phyloP scores from a whole-genome alignment of 1,139 yeast species.

The Geotrichum australiense region DNA sequence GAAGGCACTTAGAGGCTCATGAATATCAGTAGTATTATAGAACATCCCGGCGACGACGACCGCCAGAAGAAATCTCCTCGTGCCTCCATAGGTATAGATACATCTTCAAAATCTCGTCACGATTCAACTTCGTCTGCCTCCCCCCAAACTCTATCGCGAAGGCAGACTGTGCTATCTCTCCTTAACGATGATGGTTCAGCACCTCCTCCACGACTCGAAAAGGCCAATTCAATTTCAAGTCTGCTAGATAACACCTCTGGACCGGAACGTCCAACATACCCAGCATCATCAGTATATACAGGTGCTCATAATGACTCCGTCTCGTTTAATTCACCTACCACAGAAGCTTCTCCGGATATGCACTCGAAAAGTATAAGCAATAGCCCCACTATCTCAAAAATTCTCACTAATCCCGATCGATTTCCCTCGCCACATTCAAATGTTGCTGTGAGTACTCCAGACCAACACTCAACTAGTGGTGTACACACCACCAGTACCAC shows the following conservation, averaged over 20 bases:
- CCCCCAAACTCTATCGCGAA: conserved; percentile 18
- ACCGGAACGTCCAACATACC: neutral
- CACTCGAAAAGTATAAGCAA: conserved; percentile 1
- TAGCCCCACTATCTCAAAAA: conserved; percentile 4
- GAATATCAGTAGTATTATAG: conserved; percentile 11
- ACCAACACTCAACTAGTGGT: neutral
- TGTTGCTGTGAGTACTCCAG: neutral
- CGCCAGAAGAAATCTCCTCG: no score
- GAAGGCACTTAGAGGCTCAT: no score
- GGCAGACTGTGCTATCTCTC: conserved; percentile 29
- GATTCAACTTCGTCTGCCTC: conserved; percentile 9
- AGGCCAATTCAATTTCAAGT: conserved; percentile 4
- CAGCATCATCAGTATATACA: neutral
- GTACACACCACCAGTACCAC: neutral
- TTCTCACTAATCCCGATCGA: neutral
- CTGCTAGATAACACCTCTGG: conserved; percentile 3
- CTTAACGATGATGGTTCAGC: conserved; percentile 25
- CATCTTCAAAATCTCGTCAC: conserved; percentile 3
- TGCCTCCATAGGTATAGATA: no score
- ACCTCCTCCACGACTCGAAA: neutral
- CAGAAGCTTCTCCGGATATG: neutral
- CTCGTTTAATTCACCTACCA: neutral
- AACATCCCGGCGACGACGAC: no score
- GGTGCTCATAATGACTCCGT: neutral
- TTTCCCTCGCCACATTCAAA: neutral